Evolutionary conservation across 345 rosid genomes (phyloP), one percentile per base, ranked within the genome.

Genomic region (Anastatica hierochuntica): DNA sequence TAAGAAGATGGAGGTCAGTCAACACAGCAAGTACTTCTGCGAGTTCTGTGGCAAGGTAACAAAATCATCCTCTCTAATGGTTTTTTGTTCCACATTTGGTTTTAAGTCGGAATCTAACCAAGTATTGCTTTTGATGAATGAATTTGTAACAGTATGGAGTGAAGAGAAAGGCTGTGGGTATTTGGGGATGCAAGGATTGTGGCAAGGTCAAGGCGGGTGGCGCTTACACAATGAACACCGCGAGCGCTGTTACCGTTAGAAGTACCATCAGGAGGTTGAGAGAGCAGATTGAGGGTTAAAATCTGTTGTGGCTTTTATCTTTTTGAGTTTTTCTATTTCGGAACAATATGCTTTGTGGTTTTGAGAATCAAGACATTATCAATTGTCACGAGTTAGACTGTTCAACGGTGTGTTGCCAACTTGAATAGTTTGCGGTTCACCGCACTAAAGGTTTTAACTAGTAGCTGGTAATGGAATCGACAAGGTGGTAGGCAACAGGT

Each of bases 111-210:
- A n/a, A n/a, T n/a, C n/a, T n/a, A n/a, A n/a, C n/a, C n/a, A n/a
- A n/a, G n/a, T n/a, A n/a, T 31, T 31, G 36, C 4, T 31, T 9
- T 43, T 52, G 21, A n/a, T 52, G 2, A 5, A 35, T 26, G 43
- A 2, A 31, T 31, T 2, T 2, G 26, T 57, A n/a, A 14, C 19
- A 86, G 92, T 87, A 74, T 39, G 98, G 95, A 0, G 96, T 90
- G 46, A 87, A 90, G 79, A 81, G 98, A 47, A 84, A 87, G 71
- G 98, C 85, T 41, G 98, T 87, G 4, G 98, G 98, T 10, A 82
- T 90, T 6, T 90, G 98, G 98, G 84, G 90, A 9, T 90, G 98
- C 88, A 90, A 88, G 68, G 96, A 88, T 41, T 90, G 96, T 16
- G 96, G 98, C 23, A 87, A 88, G 73, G 89, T 90, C 43, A 90